These are phyloP conservation scores for Leptographium procerum DNA, from an alignment of 2,329 filamentous ascomycete species.

Conservation along the genomic window DNA sequence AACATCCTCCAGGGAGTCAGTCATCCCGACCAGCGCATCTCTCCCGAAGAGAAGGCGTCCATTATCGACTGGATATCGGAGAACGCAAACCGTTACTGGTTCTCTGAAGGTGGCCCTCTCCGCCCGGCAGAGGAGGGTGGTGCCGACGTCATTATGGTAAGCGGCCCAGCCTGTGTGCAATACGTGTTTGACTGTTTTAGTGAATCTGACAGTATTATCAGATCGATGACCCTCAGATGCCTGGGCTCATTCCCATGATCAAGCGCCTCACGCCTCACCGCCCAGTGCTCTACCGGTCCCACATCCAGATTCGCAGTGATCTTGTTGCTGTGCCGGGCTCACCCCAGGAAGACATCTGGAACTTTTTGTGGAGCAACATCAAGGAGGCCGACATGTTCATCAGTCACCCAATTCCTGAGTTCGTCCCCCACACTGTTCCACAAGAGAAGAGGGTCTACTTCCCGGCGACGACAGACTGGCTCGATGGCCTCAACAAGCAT, in stretches of 20 bases:
- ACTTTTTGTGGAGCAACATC: constrained; percentile 62
- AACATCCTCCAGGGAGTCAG: constrained; percentile 78
- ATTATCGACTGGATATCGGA: constrained; percentile 62
- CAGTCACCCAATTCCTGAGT: constrained; percentile 66
- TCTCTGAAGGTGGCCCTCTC: constrained; percentile 55
- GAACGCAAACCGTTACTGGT: constrained; percentile 68
- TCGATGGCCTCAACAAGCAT: constrained; percentile 70
- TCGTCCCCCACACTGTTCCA: constrained; percentile 59
- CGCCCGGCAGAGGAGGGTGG: constrained; percentile 54
- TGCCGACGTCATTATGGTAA: constrained; percentile 59
- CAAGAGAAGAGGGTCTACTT: constrained; percentile 59
- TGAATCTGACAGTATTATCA: constrained; percentile 14
- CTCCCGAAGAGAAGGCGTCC: constrained; percentile 45
- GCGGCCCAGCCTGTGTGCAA: constrained; percentile 15
- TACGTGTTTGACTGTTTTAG: not conserved
- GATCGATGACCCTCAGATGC: constrained; percentile 81
- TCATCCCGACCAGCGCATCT: constrained; percentile 51
- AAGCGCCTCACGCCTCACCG: constrained; percentile 60
- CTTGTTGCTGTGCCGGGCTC: constrained; percentile 50
- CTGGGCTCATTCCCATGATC: constrained; percentile 62
- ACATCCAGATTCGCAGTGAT: constrained; percentile 73
- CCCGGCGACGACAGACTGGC: constrained; percentile 73
- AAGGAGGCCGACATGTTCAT: constrained; percentile 66
- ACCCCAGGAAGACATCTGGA: constrained; percentile 64
- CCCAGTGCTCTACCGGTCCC: constrained; percentile 69